Evolutionary conservation across 441 rosid species (phyloP).

Genomic region (Pelargonium cotyledonis): DNA sequence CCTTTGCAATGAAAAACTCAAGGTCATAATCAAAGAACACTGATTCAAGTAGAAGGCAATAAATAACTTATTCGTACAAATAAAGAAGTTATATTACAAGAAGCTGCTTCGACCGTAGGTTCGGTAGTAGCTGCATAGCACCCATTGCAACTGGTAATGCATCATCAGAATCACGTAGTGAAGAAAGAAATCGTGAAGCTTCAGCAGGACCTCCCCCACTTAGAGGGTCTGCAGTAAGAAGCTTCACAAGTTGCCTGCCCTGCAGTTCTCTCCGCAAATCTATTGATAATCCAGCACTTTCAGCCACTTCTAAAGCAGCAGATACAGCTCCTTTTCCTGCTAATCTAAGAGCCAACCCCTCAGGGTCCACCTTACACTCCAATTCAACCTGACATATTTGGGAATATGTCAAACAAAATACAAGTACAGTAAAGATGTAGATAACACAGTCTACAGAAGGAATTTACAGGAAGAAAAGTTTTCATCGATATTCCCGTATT

Average conservation of each 20-base stretch:
- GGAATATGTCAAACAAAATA: slow-evolving; percentile 13
- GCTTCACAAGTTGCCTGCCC: slow-evolving; percentile 97
- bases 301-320: slow-evolving; percentile 97
- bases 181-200: slow-evolving; percentile 98
- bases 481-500: slow-evolving; percentile 10
- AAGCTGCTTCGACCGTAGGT: slow-evolving; percentile 95
- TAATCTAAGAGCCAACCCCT: slow-evolving; percentile 93
- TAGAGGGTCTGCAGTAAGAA: slow-evolving; percentile 94
- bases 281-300: slow-evolving; percentile 82
- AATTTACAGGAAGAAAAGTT: slow-evolving; percentile 2
- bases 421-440: slow-evolving; percentile 11
- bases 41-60: slow-evolving; percentile 6
- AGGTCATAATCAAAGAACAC: slow-evolving; percentile 14
- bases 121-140: slow-evolving; percentile 95
- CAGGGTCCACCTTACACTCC: slow-evolving; percentile 87
- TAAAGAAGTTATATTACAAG: slow-evolving; percentile 52
- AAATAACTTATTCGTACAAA: slow-evolving; percentile 8
- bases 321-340: slow-evolving; percentile 99
- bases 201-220: slow-evolving; percentile 99
- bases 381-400: slow-evolving; percentile 69
- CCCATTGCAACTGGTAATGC: slow-evolving; percentile 97
- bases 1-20: slow-evolving; percentile 43
- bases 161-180: slow-evolving; percentile 86
- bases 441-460: not conserved
- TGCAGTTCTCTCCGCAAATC: slow-evolving; percentile 93